These are phyloP conservation scores for Fonsecaea pedrosoi DNA, from an alignment of 2,329 filamentous ascomycete species.

Conservation along the genomic window DNA sequence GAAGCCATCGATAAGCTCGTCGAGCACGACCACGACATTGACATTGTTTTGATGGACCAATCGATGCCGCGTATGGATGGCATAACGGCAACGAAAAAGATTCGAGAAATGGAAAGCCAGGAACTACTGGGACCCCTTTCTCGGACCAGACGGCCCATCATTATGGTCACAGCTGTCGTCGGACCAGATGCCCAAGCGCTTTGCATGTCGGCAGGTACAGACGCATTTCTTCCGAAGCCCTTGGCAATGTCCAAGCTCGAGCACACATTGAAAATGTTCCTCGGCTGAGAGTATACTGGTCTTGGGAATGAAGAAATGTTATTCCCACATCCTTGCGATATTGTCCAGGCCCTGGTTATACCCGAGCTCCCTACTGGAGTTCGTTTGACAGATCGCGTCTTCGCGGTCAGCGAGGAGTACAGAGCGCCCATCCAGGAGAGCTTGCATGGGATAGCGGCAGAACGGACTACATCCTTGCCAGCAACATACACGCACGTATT, in stretches of 20 bases:
- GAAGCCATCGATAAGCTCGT: slow-evolving; percentile 41
- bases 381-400: background rate
- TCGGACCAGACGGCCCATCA: slow-evolving; percentile 40
- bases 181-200: slow-evolving; percentile 39
- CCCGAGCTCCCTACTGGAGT: background rate
- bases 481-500: background rate
- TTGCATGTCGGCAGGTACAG: slow-evolving; percentile 42
- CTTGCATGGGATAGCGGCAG: background rate
- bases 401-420: background rate
- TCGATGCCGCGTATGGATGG: slow-evolving; percentile 46
- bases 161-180: slow-evolving; percentile 45
- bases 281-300: slow-evolving; percentile 11
- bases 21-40: slow-evolving; percentile 40
- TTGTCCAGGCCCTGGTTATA: background rate
- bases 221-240: slow-evolving; percentile 45
- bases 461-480: background rate
- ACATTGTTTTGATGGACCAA: slow-evolving; percentile 46
- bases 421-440: background rate
- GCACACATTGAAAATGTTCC: slow-evolving; percentile 30
- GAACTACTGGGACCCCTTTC: slow-evolving; percentile 29
- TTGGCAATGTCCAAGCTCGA: slow-evolving; percentile 36
- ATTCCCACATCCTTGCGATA: background rate
- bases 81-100: slow-evolving; percentile 43
- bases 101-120: slow-evolving; percentile 45
- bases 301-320: background rate